phyloP scores from a whole-genome alignment of 192 early-diverging fungal species.

The Podila clonocystis region DNA sequence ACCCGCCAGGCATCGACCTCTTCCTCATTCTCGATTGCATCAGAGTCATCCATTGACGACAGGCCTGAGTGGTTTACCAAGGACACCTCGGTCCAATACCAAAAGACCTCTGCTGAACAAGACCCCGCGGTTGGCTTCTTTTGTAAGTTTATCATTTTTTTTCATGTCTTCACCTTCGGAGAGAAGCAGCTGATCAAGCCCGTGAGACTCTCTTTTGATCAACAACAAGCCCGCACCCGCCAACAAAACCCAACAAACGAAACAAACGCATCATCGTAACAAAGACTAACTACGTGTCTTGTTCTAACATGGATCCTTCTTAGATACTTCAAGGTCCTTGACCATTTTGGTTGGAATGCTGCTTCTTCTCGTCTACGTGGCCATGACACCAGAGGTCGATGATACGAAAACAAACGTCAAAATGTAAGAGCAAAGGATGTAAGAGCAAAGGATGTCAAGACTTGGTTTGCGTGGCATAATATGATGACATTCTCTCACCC shows the following conservation, averaged over 20 bases:
- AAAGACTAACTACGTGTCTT: no score
- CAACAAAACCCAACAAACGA: neutral
- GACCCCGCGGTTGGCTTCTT: constrained; percentile 50
- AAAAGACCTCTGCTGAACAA: constrained; percentile 41
- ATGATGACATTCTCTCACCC: neutral
- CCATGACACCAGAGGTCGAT: constrained; percentile 60
- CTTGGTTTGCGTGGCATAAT: neutral
- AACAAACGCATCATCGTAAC: neutral
- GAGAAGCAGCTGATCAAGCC: no score
- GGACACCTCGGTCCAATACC: constrained; percentile 43
- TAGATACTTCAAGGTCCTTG: constrained; percentile 66
- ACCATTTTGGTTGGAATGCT: constrained; percentile 62
- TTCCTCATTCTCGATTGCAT: constrained; percentile 29
- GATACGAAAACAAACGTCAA: constrained; percentile 63
- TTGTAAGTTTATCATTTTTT: constrained; percentile 26
- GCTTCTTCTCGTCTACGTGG: constrained; percentile 62
- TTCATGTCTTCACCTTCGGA: neutral
- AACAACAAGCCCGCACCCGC: neutral
- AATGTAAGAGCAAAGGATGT: constrained; percentile 29
- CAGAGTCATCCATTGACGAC: constrained; percentile 31
- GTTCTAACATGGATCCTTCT: neutral
- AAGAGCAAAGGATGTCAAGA: neutral
- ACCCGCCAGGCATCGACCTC: constrained; percentile 26
- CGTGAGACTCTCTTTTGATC: no score
- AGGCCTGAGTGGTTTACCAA: constrained; percentile 43